Evolutionary conservation across 2,329 filamentous ascomycete genomes (phyloP).

Genomic region (Venturia oleaginea): DNA sequence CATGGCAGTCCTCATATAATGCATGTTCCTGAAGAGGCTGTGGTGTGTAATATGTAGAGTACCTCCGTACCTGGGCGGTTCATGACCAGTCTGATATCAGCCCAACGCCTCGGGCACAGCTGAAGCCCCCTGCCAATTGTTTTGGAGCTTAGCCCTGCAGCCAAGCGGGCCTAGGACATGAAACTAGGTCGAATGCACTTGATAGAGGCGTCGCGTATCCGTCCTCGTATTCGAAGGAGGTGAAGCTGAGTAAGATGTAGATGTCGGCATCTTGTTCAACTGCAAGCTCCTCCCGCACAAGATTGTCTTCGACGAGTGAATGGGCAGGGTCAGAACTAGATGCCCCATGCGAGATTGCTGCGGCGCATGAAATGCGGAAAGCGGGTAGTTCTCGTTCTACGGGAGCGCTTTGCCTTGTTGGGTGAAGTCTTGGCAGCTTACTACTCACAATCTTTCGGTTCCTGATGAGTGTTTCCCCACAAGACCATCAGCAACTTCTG

Average conservation of each 20-base stretch:
- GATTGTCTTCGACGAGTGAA: neutral
- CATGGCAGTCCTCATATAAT: neutral
- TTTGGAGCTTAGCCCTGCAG: neutral
- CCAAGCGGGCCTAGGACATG: neutral
- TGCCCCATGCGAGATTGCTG: neutral
- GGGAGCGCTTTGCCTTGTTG: neutral
- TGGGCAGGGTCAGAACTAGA: neutral
- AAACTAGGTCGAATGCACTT: neutral
- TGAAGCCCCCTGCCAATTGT: neutral
- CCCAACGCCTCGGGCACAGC: neutral
- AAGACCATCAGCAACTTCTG: no score
- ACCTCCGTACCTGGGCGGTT: neutral
- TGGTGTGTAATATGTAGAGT: constrained; percentile 7
- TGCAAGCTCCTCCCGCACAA: neutral
- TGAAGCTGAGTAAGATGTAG: neutral
- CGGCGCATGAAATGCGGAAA: neutral
- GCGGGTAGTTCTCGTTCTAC: neutral
- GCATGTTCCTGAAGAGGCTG: neutral
- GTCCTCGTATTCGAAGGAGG: neutral
- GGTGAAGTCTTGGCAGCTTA: neutral
- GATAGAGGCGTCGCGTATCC: neutral
- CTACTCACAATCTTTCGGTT: no score
- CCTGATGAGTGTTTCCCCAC: no score
- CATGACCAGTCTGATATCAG: constrained; percentile 1
- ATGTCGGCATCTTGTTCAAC: neutral